phyloP scores from a whole-genome alignment of 495 filamentous ascomycete species.

The Pyrenopolyporus hunteri region DNA sequence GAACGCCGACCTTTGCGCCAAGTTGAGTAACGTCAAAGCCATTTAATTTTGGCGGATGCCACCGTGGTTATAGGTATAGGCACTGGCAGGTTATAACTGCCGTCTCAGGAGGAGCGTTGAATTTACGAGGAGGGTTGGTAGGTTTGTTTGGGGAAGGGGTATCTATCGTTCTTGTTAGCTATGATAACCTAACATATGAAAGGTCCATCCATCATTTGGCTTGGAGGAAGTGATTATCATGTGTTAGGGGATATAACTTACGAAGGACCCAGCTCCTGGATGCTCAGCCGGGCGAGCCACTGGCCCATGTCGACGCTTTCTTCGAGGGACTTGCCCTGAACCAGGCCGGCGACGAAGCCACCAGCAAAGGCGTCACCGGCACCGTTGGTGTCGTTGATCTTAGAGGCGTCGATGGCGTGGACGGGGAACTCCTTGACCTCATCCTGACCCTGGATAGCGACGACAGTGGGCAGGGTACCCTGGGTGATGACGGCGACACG shows the following conservation, averaged over 20 bases:
- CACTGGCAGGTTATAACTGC: neutral
- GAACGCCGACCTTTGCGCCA: conserved; percentile 46
- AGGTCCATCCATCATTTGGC: neutral
- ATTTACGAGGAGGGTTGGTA: conserved; percentile 59
- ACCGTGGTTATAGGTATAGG: conserved; percentile 4
- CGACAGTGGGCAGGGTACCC: conserved; percentile 85
- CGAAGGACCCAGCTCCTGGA: conserved; percentile 94
- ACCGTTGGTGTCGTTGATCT: conserved; percentile 95
- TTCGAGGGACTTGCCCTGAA: conserved; percentile 78
- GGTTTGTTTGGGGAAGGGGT: conserved; percentile 81
- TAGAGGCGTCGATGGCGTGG: conserved; percentile 69
- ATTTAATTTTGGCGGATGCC: conserved; percentile 10
- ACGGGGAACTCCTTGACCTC: conserved; percentile 80
- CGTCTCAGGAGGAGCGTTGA: conserved; percentile 1
- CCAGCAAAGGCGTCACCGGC: conserved; percentile 97
- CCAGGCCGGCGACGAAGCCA: conserved; percentile 87
- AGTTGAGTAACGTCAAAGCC: conserved; percentile 48
- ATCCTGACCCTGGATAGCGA: conserved; percentile 73
- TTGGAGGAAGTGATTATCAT: neutral
- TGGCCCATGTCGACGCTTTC: conserved; percentile 85
- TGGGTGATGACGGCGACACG: conserved; percentile 91
- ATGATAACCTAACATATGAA: neutral
- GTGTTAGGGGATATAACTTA: conserved; percentile 58
- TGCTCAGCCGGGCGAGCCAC: conserved; percentile 91
- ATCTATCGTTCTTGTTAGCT: conserved; percentile 53